Conservation (phyloP, 805 yeast genomes). For the Monosporozyma unispora region DNA sequence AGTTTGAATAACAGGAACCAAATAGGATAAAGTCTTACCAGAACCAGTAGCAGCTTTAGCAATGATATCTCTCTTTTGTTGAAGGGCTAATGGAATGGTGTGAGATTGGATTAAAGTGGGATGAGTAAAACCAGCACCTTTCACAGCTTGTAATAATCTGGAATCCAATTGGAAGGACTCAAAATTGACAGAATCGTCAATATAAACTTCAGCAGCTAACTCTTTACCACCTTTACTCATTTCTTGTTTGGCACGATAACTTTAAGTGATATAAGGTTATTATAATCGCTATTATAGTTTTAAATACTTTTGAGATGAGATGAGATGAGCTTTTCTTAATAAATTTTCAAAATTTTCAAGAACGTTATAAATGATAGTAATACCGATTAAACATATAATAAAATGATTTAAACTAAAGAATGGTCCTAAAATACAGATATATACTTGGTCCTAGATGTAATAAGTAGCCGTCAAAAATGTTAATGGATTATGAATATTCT, state of each 20-base stretch:
- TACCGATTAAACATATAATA: not conserved
- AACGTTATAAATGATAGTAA: slow-evolving; percentile 1
- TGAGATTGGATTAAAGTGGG: slow-evolving; percentile 89
- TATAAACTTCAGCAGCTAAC: slow-evolving; percentile 51
- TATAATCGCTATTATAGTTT: not conserved
- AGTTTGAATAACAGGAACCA: slow-evolving; percentile 77
- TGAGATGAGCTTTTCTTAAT: slow-evolving; percentile 14
- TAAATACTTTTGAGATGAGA: slow-evolving; percentile 17
- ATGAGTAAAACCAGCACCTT: slow-evolving; percentile 65
- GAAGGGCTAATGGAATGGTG: slow-evolving; percentile 86
- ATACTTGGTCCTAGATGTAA: not conserved
- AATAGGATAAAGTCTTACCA: slow-evolving; percentile 89
- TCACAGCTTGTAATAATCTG: slow-evolving; percentile 74
- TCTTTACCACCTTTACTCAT: slow-evolving; percentile 2
- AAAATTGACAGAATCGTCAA: slow-evolving; percentile 64
- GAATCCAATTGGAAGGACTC: slow-evolving; percentile 74
- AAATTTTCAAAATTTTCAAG: slow-evolving; percentile 2
- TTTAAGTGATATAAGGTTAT: not conserved
- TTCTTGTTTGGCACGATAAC: not conserved
- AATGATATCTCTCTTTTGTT: slow-evolving; percentile 82
- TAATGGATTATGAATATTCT: not conserved
- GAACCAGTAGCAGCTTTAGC: slow-evolving; percentile 95
- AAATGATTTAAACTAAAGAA: not conserved
- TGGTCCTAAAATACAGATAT: not conserved
- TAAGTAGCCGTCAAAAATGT: too few species aligned